Evolutionary conservation across 768 basidiomycete species (phyloP).

Genomic region (Tulasnella calospora): DNA sequence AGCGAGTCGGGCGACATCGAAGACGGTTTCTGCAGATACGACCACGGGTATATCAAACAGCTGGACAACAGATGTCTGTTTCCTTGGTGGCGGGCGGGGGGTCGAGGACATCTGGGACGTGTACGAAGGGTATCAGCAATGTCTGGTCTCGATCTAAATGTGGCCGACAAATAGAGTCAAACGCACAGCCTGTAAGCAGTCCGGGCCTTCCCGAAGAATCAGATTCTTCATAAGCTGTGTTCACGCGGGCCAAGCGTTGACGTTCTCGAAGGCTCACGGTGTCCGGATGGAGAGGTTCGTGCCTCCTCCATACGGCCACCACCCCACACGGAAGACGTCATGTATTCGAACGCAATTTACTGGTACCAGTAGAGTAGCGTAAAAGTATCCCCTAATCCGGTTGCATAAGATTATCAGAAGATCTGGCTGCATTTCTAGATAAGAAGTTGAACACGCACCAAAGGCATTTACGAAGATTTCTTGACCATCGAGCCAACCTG

Average conservation of each 20-base stretch:
- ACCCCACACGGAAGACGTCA: no score
- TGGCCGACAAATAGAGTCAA: neutral
- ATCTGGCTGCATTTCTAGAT: neutral
- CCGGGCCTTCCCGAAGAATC: neutral
- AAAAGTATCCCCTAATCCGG: no score
- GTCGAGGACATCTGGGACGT: neutral
- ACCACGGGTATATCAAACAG: neutral
- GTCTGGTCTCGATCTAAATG: neutral
- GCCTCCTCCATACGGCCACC: no score
- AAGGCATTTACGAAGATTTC: neutral
- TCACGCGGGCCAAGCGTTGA: neutral
- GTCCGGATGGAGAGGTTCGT: no score
- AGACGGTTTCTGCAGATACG: neutral
- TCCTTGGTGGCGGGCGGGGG: neutral
- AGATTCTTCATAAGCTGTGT: neutral
- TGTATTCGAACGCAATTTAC: no score
- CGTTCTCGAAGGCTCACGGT: no score
- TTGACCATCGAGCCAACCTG: constrained; percentile 32
- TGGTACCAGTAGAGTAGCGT: no score
- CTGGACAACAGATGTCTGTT: neutral
- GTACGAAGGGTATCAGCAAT: neutral
- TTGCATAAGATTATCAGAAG: neutral
- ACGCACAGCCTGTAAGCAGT: neutral
- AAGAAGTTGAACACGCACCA: neutral
- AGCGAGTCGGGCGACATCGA: neutral